Base-by-base conservation (phyloP, 1,284 basidiomycete species). In the Sphaerobolus stellatus region DNA sequence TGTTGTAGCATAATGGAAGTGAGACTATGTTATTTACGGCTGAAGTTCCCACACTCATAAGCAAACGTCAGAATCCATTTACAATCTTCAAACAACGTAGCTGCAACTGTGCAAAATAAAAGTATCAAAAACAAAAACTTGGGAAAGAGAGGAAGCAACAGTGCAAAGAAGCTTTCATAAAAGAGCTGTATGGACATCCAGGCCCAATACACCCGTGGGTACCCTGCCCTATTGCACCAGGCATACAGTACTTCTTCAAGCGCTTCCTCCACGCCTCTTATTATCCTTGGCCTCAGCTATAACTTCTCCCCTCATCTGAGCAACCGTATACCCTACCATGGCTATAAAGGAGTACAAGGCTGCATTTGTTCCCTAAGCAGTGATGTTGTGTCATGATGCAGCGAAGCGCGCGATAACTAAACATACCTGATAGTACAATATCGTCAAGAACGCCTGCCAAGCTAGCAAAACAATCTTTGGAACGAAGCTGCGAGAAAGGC, bases 401-500 rank as follows among this genome's bases (percentile, higher is more conserved):
- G 25, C 22, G 13, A 40, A 49, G 36, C 48, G 13, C 30, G 31
- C 31, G 46, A 27, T 27, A 40, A 41, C 38, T 20, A 27, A 45
- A 64, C 78, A 61, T 63, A 88, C 90, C 74, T 93, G 90, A 72
- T 93, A 92, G 67, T 80, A 88, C 50, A 94, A 68, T 50, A 89
- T 75, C 24, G 80, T 74, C n/a, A 89, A 62, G 66, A 84, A 81
- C 1, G 81, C 74, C 64, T 89, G 84, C 59, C 85, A 71, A 45
- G 86, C 62, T 54, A 92, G 74, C 52, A 88, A 58, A 34, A 92
- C 77, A 40, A 87, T 75, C 62, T 85, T 73, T 27, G 88, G 60
- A 29, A 81, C 70, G 56, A 90, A 72, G 64, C 82, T 90, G 31
- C 89, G 83, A 66, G 88, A 77, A 18, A 89, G 69, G 1, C 79